Conservation (phyloP, 106 monocot genomes). For the Phalaenopsis equestris region DNA sequence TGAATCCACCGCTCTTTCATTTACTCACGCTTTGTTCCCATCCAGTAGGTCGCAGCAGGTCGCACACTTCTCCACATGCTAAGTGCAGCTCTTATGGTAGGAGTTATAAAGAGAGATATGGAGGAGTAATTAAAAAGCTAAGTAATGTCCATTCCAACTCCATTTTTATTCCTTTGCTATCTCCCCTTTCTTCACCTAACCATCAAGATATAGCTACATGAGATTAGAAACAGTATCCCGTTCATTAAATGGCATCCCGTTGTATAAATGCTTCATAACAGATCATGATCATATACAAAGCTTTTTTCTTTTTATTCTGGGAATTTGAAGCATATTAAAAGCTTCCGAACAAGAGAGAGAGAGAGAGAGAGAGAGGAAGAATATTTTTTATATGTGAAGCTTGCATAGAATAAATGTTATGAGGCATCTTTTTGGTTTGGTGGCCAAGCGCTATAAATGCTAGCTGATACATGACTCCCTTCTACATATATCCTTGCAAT, state of each 20-base stretch:
- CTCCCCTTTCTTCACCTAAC: background rate
- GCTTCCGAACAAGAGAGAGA: background rate
- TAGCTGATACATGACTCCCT: background rate
- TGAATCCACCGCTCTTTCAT: too few species aligned
- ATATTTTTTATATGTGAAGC: background rate
- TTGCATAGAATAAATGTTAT: background rate
- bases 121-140: too few species aligned
- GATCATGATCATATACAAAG: background rate
- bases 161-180: background rate
- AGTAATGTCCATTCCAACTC: too few species aligned
- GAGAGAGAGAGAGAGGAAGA: background rate
- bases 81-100: too few species aligned
- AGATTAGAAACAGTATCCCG: background rate
- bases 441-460: conserved; percentile 11
- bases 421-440: conserved; percentile 1
- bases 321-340: too few species aligned
- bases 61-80: background rate
- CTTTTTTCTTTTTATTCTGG: too few species aligned
- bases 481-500: background rate
- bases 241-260: background rate
- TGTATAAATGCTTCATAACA: conserved; percentile 7
- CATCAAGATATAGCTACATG: background rate
- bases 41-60: background rate
- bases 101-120: too few species aligned
- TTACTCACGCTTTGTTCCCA: background rate